Evolutionary conservation across 768 basidiomycete genomes (phyloP), one percentile per base, ranked within the genome.

Genomic region (Panaeolus cyanescens): DNA sequence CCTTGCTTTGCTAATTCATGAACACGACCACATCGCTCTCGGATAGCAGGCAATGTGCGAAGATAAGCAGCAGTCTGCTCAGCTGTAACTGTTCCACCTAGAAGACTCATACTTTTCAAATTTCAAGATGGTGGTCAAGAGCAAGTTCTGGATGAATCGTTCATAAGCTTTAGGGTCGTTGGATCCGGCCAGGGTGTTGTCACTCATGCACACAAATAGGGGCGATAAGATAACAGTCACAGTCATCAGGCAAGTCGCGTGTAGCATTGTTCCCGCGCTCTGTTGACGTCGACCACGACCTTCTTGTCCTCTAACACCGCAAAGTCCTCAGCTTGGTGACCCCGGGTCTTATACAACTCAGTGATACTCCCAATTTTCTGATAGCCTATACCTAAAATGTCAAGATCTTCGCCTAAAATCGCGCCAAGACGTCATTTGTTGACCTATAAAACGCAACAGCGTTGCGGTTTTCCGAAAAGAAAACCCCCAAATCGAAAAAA

Each of bases 31-130:
- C 95, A 99, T 40, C 93, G 84, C 67, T 95, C 90, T 50, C 96
- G 85, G 67, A 98, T 94, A n/a, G 95, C 85, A 15, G 93, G 91
- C 3, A 97, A 81, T 0, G 92, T 94, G 32, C 90, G 88, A 42
- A 97, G 85, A 70, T 95, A 96, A 5, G 75, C 77, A 25, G 88
- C 85, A 36, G 77, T 84, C 62, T 80, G 72, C 39, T 74, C 65
- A 15, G 73, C 59, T 10, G 77, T 59, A 13, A 74, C 63, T 19
- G 56, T 62, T 20, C 66, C 71, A 31, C 72, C 65, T 33, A 78
- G 61, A 63, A 75, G 77, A 74, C 76, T 79, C 33, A 61, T 66
- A n/a, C 34, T 17, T 58, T 1, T 8, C 25, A 13, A 25, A 50
- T 50, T 22, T 20, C 30, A 50, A 13, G 2, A 13, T 50, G 45